These are phyloP conservation scores for Monosporascus sp. DNA, from an alignment of 2,329 filamentous ascomycete species.

Conservation along the genomic window DNA sequence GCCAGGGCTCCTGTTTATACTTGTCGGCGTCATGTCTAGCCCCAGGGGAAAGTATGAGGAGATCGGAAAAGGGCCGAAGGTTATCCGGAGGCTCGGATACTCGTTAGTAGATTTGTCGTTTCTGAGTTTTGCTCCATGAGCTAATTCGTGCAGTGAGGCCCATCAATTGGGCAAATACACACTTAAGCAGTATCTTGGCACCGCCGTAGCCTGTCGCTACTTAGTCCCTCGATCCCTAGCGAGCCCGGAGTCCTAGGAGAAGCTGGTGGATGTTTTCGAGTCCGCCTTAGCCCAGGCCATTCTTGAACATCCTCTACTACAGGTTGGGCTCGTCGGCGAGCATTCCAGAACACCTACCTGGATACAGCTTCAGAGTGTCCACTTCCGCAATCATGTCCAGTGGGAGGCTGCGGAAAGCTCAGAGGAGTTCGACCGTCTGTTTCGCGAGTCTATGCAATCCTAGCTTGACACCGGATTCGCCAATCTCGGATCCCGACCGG, in stretches of 20 bases:
- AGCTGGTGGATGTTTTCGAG: constrained; percentile 4
- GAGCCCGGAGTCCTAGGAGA: neutral
- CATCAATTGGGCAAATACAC: constrained; percentile 7
- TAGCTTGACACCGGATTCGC: constrained; percentile 6
- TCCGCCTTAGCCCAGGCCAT: constrained; percentile 7
- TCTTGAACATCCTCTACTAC: constrained; percentile 8
- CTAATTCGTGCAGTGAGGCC: constrained; percentile 5
- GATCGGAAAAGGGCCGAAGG: neutral
- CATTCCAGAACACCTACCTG: constrained; percentile 10
- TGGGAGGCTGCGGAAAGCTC: constrained; percentile 5
- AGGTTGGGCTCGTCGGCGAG: constrained; percentile 9
- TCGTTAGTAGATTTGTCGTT: neutral
- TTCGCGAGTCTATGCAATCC: neutral
- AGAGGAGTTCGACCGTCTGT: constrained; percentile 5
- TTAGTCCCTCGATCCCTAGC: constrained; percentile 1
- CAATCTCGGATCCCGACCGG: constrained; percentile 3
- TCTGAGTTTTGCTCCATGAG: too few relatives aligned
- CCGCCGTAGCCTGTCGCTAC: constrained; percentile 12
- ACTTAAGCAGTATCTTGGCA: constrained; percentile 7
- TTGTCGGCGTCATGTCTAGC: neutral
- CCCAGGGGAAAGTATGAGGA: neutral
- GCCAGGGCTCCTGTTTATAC: too few relatives aligned
- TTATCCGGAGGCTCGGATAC: neutral
- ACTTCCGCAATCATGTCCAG: constrained; percentile 9
- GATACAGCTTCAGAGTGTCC: constrained; percentile 8